Evolutionary conservation across 305 asterid species (phyloP).

Genomic region (Fraxinus angustifolia): DNA sequence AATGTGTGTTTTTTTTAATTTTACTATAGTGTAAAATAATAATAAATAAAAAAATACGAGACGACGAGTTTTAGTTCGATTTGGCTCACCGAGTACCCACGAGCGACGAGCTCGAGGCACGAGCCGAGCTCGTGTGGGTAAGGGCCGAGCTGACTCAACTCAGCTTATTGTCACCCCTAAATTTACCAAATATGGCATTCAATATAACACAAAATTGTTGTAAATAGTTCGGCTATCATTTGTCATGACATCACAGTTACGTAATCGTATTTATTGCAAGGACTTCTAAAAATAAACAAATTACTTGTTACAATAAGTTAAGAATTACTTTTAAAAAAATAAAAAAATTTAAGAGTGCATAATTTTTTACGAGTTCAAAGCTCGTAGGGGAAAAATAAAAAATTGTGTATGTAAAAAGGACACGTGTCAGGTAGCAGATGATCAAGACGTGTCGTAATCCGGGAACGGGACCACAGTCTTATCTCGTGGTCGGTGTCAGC

Average conservation of each 20-base stretch:
- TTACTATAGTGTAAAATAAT: too few relatives aligned
- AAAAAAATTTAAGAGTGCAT: neutral
- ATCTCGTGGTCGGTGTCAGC: slow-evolving; percentile 12
- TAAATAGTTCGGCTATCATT: too few relatives aligned
- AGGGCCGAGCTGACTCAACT: too few relatives aligned
- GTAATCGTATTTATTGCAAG: neutral
- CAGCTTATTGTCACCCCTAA: too few relatives aligned
- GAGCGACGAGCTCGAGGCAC: too few relatives aligned
- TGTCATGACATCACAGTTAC: neutral
- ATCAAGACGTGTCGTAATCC: slow-evolving; percentile 38
- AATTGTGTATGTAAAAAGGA: neutral
- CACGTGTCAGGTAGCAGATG: slow-evolving; percentile 31
- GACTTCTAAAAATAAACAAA: neutral
- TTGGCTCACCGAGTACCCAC: too few relatives aligned
- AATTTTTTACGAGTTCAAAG: neutral
- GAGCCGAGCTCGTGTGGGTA: too few relatives aligned
- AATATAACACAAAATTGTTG: too few relatives aligned
- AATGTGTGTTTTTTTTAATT: too few relatives aligned
- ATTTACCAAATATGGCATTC: neutral
- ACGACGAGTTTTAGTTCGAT: too few relatives aligned
- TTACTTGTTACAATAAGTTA: neutral
- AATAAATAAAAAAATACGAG: too few relatives aligned
- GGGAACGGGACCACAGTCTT: slow-evolving; percentile 2
- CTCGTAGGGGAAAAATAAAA: too few relatives aligned
- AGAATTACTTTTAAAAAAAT: neutral